Conservation (phyloP, 176 grass and related monocot genomes). For the Musa itinerans region DNA sequence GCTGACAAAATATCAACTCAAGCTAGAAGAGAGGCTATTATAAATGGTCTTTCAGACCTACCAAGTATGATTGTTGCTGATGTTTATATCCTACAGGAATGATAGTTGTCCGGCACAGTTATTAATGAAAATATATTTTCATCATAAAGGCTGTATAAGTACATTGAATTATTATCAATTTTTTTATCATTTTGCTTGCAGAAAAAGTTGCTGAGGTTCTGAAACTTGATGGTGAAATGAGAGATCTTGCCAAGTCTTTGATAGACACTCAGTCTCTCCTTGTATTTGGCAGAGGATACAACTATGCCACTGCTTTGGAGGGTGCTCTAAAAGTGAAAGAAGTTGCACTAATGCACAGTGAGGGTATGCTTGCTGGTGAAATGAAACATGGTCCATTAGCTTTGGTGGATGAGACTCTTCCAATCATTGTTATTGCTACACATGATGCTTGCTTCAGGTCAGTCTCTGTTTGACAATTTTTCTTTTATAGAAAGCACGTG, state of each 20-base stretch:
- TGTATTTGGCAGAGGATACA: conserved; percentile 82
- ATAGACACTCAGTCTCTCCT: conserved; percentile 63
- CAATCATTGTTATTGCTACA: conserved; percentile 83
- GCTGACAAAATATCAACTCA: conserved; percentile 86
- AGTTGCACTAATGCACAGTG: conserved; percentile 77
- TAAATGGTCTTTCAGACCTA: conserved; percentile 49
- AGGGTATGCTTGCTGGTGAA: conserved; percentile 95
- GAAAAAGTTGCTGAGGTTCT: conserved; percentile 59
- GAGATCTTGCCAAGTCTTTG: conserved; percentile 70
- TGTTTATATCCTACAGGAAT: not conserved
- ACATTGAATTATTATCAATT: not conserved
- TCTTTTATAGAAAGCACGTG: not conserved
- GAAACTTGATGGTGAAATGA: conserved; percentile 87
- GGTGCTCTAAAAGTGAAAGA: conserved; percentile 95
- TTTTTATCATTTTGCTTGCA: conserved; percentile 1
- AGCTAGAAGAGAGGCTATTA: conserved; percentile 56
- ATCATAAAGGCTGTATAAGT: not conserved
- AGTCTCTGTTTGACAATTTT: conserved; percentile 6
- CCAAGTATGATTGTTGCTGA: conserved; percentile 38
- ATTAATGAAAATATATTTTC: not conserved
- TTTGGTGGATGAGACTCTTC: conserved; percentile 84
- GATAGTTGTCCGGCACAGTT: not conserved
- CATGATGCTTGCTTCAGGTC: conserved; percentile 69
- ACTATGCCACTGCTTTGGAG: conserved; percentile 88
- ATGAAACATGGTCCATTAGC: conserved; percentile 96